Conservation (phyloP, 2,329 filamentous ascomycete species). For the Pseudogymnoascus pannorum region DNA sequence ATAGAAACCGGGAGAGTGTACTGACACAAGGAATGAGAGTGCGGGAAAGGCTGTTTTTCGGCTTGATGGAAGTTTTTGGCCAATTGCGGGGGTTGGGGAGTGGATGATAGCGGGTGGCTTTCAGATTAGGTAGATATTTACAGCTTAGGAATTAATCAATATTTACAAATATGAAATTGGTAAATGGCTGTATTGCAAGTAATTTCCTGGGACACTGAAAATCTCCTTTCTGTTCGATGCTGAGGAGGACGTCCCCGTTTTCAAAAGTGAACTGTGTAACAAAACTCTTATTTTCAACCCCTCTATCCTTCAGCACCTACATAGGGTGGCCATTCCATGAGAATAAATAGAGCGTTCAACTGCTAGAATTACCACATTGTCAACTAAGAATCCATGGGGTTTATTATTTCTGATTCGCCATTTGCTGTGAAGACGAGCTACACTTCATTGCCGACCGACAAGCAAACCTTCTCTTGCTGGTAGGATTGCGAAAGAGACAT, state of each 20-base stretch:
- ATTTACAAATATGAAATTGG: neutral
- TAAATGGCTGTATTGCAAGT: neutral
- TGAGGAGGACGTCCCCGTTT: neutral
- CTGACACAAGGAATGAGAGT: neutral
- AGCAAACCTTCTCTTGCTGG: neutral
- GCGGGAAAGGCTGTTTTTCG: neutral
- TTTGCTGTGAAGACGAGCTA: neutral
- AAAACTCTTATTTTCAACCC: no score
- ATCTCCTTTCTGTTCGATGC: neutral
- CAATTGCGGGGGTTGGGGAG: neutral
- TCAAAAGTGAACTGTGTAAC: no score
- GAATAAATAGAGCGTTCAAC: neutral
- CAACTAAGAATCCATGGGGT: no score
- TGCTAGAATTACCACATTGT: neutral
- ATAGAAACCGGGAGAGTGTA: neutral
- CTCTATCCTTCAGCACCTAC: neutral
- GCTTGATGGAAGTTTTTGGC: neutral
- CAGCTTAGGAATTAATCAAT: conserved; percentile 6
- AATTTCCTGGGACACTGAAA: no score
- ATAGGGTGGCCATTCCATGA: neutral
- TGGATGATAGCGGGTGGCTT: neutral
- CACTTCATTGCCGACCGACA: neutral
- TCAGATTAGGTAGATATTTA: conserved; percentile 8
- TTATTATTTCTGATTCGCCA: neutral
- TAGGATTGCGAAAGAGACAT: no score